Evolutionary conservation across 257 asterid genomes (phyloP), one percentile per base, ranked within the genome.

Genomic region (Linderniella brevidens): DNA sequence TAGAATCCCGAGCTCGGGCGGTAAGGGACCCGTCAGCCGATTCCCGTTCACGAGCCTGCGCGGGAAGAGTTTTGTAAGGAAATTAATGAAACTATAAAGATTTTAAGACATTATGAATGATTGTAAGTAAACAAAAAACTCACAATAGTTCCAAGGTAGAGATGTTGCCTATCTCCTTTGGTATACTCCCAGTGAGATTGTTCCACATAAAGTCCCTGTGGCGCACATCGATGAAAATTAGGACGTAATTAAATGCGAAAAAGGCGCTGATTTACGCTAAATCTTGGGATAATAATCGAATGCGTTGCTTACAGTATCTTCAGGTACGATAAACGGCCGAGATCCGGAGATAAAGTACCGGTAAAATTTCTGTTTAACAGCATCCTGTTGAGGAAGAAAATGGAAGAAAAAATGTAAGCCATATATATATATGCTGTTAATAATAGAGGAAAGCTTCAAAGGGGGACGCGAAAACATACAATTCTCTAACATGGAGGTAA

Each of bases 161-260:
- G 25, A 86, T 60, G 58, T 66, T 79, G 61, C 96, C 93, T 17
- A 82, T 82, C 79, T 82, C 94, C 78, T 73, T 79, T 19, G 96
- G 96, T 62, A 86, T 86, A 17, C 61, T 67, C 59, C 96, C 94
- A 9, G 70, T 63, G 60, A 86, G 73, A 36, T 14, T 60, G 75
- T 86, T 86, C 92, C 96, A 80, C 96, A 86, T 86, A 60, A 86
- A 57, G 69, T 82, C 93, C 80, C 94, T 86, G 51, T n/a, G n/a
- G n/a, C n/a, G 45, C 60, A 45, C 62, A 55, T 35, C 39, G 52
- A 54, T n/a, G 36, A 35, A 49, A 41, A 47, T 18, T 54, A 57
- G 49, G 16, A 46, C 32, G 12, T 9, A 35, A 35, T 15, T 13
- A 10, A 39, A 46, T 4, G 25, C 11, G 51, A 11, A 35, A 5